Evolutionary conservation across 371 early-diverging fungal genomes (phyloP).

Genomic region (Synchytrium microbalum): DNA sequence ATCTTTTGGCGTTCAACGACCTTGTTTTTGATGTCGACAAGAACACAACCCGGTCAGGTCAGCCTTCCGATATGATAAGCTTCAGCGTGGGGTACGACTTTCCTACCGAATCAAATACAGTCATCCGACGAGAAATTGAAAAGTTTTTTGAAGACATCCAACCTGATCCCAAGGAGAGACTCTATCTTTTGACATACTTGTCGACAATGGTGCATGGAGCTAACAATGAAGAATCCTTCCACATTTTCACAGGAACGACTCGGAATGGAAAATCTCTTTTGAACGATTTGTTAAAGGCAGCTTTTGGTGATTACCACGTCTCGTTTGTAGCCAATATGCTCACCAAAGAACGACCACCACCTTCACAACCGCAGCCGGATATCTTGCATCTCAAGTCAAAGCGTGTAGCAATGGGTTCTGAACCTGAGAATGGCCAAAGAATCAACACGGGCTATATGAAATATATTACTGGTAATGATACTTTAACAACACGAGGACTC

Average conservation of each 20-base stretch:
- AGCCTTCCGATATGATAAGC: background rate
- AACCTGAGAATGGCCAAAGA: background rate
- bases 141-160: background rate
- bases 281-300: background rate
- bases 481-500: background rate
- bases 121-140: background rate
- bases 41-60: background rate
- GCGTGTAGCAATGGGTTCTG: background rate
- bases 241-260: background rate
- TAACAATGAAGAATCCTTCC: background rate
- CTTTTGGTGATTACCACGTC: background rate
- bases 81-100: background rate
- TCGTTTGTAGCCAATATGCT: background rate
- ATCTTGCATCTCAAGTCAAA: background rate
- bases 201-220: background rate
- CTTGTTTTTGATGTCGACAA: background rate
- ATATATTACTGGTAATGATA: background rate
- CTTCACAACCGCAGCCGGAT: background rate
- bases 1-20: slow-evolving; percentile 3
- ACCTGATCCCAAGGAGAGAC: background rate
- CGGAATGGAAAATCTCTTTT: background rate
- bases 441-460: background rate
- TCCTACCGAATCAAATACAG: too few species aligned
- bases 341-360: background rate
- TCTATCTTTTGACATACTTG: too few species aligned